Percentiles rank a stretch among this genome's conserved stretches.
These are phyloP conservation scores for Lentinula aciculospora DNA, from an alignment of 768 basidiomycete species.

Conservation along the genomic window DNA sequence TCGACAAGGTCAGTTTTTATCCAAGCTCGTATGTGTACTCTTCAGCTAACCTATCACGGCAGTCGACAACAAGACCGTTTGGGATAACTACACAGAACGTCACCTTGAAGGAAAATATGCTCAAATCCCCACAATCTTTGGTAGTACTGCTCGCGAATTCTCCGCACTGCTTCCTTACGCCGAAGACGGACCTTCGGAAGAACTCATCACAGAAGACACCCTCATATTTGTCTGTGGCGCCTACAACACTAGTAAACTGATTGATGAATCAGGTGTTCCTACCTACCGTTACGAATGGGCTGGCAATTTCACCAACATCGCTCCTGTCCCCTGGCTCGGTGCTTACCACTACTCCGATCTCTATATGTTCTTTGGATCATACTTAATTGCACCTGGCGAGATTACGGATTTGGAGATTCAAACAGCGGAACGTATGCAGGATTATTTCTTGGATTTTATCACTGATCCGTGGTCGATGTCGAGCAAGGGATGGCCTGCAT, in stretches of 20 bases:
- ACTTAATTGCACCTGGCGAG: slow-evolving; percentile 7
- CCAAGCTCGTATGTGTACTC: background rate
- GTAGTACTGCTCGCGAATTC: slow-evolving; percentile 8
- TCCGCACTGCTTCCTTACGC: slow-evolving; percentile 7
- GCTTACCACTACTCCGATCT: slow-evolving; percentile 15
- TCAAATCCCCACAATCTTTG: slow-evolving; percentile 6
- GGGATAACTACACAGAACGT: slow-evolving; percentile 8
- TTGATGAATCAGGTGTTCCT: slow-evolving; percentile 1
- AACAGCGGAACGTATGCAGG: slow-evolving; percentile 13
- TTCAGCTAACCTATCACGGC: background rate
- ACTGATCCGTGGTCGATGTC: slow-evolving; percentile 11
- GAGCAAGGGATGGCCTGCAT: slow-evolving; percentile 10
- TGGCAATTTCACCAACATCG: slow-evolving; percentile 9
- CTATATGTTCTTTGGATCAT: slow-evolving; percentile 16
- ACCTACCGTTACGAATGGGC: slow-evolving; percentile 11
- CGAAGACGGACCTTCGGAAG: slow-evolving; percentile 8
- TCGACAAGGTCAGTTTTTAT: background rate
- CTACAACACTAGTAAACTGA: slow-evolving; percentile 5
- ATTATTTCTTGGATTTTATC: slow-evolving; percentile 14
- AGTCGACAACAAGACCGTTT: slow-evolving; percentile 8
- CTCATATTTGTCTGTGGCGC: slow-evolving; percentile 4
- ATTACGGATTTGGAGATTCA: slow-evolving; percentile 10
- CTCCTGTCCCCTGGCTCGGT: slow-evolving; percentile 8
- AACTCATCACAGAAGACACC: background rate
- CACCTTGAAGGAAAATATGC: slow-evolving; percentile 4